Base-by-base conservation (phyloP, 1,284 basidiomycete species). In the Ustilago esculenta region DNA sequence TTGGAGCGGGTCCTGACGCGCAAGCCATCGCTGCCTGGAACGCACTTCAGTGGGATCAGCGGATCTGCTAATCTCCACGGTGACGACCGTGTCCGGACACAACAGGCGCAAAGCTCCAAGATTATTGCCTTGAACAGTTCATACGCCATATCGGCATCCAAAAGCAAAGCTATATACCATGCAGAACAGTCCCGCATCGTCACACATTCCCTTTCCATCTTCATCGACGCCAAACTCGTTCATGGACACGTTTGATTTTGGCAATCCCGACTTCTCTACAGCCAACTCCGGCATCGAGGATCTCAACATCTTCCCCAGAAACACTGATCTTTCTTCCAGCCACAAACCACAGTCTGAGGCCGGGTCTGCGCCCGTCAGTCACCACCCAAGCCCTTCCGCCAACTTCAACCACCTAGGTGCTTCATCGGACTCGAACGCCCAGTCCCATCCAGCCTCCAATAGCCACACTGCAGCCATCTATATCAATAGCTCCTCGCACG, bases 211-310 rank as follows among this genome's bases (percentile, higher is more conserved):
- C 20, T 56, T 51, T 21, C 51, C 66, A 6, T 59, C 55, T 11
- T 59, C 66, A 9, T 64, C 66, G 12, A 69, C 59, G 25, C 60
- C 61, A 25, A 61, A 67, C 37, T 71, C 65, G 25, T 72, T 71
- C 32, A 74, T 76, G 58, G 75, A 75, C 32, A 53, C 70, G 15
- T 76, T 76, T 32, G 75, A 76, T 44, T 76, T 76, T 46, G 66
- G 64, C 29, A 57, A 74, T 27, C 43, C 66, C 27, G 63, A 70
- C 33, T 63, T 73, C 25, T 57, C 57, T 23, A 43, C 51, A 7
- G 33, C 73, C 30, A 67, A 66, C 40, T 56, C 61, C 5, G 61
- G 65, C 33, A 25, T 74, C 27, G 73, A 74, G 18, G 73, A 76
- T 34, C 48, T 75, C 40, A 41, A 54, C 43, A 67, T 69, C 55